These are phyloP conservation scores for Pelargonium nanum DNA, from an alignment of 345 rosid genomes.

Conservation along the genomic window DNA sequence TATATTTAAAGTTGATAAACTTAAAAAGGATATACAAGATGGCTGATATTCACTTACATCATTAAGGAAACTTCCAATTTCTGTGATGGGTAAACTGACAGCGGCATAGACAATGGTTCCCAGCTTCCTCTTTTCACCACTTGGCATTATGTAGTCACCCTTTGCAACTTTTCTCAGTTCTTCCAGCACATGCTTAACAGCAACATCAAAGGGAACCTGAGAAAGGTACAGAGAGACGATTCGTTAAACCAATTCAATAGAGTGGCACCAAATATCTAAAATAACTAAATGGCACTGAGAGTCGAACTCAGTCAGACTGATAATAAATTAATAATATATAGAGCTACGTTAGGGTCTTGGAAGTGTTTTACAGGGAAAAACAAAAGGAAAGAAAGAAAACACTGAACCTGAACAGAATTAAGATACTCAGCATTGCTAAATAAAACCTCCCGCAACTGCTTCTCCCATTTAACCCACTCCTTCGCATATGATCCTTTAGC, in stretches of 20 bases:
- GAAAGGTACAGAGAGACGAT: not conserved
- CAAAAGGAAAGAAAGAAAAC: not conserved
- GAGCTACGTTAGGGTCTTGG: not conserved
- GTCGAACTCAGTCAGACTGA: not conserved
- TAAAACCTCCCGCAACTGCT: constrained; percentile 43
- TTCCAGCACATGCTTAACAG: constrained; percentile 58
- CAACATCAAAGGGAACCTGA: constrained; percentile 77
- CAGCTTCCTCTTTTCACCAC: constrained; percentile 50
- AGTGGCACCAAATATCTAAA: not conserved
- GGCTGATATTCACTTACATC: constrained; percentile 27
- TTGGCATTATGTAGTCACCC: constrained; percentile 59
- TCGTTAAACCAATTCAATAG: not conserved
- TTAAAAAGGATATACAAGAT: not conserved
- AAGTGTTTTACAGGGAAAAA: not conserved
- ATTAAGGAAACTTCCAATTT: constrained; percentile 44
- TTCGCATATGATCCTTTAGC: constrained; percentile 58
- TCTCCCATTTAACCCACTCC: constrained; percentile 90
- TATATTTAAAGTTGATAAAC: not conserved
- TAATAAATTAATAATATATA: not conserved
- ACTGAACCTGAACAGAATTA: constrained; percentile 52
- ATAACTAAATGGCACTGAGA: no score
- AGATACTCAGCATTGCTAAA: constrained; percentile 45
- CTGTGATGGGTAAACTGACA: constrained; percentile 47
- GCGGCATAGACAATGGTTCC: constrained; percentile 77
- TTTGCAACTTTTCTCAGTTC: constrained; percentile 54